Evolutionary conservation across 768 basidiomycete species (phyloP).

Genomic region (Lactifluus rugatus): DNA sequence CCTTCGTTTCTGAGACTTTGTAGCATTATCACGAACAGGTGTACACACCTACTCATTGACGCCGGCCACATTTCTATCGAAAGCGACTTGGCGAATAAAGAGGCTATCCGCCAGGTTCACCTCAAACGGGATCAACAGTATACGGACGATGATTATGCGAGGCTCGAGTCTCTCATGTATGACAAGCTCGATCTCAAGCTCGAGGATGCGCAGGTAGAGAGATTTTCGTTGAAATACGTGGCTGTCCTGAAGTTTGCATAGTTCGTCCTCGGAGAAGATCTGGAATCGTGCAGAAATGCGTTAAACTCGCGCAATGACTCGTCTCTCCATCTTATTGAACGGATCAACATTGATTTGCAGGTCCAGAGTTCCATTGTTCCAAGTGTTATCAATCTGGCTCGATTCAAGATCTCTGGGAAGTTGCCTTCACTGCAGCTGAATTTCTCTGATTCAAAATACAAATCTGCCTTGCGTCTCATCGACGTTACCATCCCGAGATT

Average conservation of each 20-base stretch:
- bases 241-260: constrained; percentile 25
- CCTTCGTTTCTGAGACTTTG: constrained; percentile 1
- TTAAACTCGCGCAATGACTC: constrained; percentile 47
- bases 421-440: constrained; percentile 85
- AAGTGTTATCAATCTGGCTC: constrained; percentile 65
- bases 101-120: constrained; percentile 64
- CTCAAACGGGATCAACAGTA: constrained; percentile 79
- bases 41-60: constrained; percentile 85
- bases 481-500: constrained; percentile 87
- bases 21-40: constrained; percentile 66
- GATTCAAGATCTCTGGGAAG: constrained; percentile 85
- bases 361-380: constrained; percentile 92
- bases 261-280: constrained; percentile 83
- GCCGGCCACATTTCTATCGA: constrained; percentile 94
- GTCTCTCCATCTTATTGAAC: constrained; percentile 80
- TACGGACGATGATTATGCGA: constrained; percentile 74
- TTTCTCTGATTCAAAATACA: constrained; percentile 83
- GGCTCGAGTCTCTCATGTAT: constrained; percentile 90
- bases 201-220: constrained; percentile 76
- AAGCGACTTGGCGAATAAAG: constrained; percentile 82
- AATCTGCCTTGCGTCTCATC: constrained; percentile 83
- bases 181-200: constrained; percentile 79
- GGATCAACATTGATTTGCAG: constrained; percentile 80
- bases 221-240: neutral
- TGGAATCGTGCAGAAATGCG: constrained; percentile 75